Conservation (phyloP, 805 yeast genomes). For the Danielozyma ontarioensis region DNA sequence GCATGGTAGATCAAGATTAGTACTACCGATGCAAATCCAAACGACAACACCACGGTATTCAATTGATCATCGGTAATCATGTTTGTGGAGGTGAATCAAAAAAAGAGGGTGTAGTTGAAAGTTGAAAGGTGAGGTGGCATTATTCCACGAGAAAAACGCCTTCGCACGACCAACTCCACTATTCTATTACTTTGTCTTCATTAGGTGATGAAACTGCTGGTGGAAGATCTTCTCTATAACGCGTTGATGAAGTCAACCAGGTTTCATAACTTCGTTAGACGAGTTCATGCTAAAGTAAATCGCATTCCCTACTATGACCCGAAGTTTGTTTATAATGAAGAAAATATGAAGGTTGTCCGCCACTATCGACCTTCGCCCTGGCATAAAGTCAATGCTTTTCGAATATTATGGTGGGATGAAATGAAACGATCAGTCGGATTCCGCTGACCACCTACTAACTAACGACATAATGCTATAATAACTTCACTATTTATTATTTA, state of each 20-base stretch:
- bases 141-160: background rate
- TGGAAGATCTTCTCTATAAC: slow-evolving; percentile 21
- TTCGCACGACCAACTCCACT: too few relatives aligned
- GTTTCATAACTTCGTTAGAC: slow-evolving; percentile 59
- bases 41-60: slow-evolving; percentile 63
- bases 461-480: too few relatives aligned
- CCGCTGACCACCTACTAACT: too few relatives aligned
- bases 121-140: too few relatives aligned
- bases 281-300: slow-evolving; percentile 59
- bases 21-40: slow-evolving; percentile 68
- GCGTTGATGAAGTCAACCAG: slow-evolving; percentile 51
- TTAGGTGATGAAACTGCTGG: too few relatives aligned
- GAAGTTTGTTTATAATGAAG: slow-evolving; percentile 8
- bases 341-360: slow-evolving; percentile 16
- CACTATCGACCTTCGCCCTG: slow-evolving; percentile 43
- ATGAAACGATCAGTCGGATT: slow-evolving; percentile 51
- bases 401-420: slow-evolving; percentile 57
- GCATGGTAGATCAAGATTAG: slow-evolving; percentile 72
- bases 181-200: too few relatives aligned
- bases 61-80: slow-evolving; percentile 87
- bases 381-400: slow-evolving; percentile 59
- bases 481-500: too few relatives aligned
- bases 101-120: too few relatives aligned
- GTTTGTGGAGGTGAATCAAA: background rate
- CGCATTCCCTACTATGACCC: slow-evolving; percentile 45